Conservation (phyloP, 176 grass and related monocot species). For the Poa pratensis region DNA sequence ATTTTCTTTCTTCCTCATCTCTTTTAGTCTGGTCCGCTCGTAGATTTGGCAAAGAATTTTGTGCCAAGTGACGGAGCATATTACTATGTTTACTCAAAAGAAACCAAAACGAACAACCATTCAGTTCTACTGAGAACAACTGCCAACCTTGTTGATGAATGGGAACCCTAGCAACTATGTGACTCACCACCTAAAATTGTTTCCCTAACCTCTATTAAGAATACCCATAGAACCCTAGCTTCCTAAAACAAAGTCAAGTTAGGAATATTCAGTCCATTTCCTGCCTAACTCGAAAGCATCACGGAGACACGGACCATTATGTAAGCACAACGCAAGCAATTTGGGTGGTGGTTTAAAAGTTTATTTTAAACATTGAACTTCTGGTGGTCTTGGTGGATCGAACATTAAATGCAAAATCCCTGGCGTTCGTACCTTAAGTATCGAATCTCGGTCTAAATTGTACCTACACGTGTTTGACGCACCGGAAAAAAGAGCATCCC, state of each 20-base stretch:
- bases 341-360: neutral
- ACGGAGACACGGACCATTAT: neutral
- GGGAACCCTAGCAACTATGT: neutral
- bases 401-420: no score
- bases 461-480: no score
- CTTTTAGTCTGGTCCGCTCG: neutral
- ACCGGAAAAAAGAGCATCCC: no score
- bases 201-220: neutral
- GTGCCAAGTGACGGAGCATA: neutral
- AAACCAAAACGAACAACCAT: neutral
- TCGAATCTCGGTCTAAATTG: no score
- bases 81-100: slow-evolving; percentile 18
- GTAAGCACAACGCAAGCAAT: neutral
- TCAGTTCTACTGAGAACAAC: neutral
- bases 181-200: neutral
- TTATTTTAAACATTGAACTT: no score
- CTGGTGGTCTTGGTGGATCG: no score
- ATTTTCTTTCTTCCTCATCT: neutral
- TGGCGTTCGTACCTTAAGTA: no score
- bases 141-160: neutral
- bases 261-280: neutral
- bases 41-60: slow-evolving; percentile 4
- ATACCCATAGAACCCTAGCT: neutral
- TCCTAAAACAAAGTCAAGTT: neutral
- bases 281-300: neutral